phyloP scores from a whole-genome alignment of 352 stramenopile species.

The Phytophthora brassicae region DNA sequence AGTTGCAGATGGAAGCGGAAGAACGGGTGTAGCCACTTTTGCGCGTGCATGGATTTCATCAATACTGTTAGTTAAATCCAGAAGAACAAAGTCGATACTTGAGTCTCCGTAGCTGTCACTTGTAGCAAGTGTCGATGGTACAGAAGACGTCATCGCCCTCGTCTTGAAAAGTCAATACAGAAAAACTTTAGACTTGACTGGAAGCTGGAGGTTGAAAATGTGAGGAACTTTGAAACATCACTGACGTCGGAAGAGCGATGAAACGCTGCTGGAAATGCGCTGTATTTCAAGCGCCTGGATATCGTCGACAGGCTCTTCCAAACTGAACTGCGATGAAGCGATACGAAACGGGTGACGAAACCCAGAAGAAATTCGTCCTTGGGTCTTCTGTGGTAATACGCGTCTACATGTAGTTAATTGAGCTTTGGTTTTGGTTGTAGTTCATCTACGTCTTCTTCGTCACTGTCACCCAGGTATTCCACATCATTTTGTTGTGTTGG shows the following conservation, averaged over 20 bases:
- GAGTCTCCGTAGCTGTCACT: not conserved
- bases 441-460: conserved; percentile 4
- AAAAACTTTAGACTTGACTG: not conserved
- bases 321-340: not conserved
- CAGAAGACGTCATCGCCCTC: not conserved
- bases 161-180: not conserved
- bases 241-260: not conserved
- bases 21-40: conserved; percentile 16
- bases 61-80: conserved; percentile 19
- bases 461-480: conserved; percentile 12
- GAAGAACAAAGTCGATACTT: conserved; percentile 23
- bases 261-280: not conserved
- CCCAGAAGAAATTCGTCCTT: not conserved
- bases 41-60: conserved; percentile 4
- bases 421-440: not conserved
- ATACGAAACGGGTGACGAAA: not conserved
- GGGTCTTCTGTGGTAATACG: not conserved
- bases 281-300: no score
- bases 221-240: not conserved
- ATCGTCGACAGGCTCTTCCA: not conserved
- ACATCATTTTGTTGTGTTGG: conserved; percentile 1
- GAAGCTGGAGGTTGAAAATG: not conserved
- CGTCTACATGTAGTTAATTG: not conserved
- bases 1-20: conserved; percentile 14
- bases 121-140: not conserved